Conservation (phyloP, 192 early-diverging fungal genomes). For the Phycomyces blakesleeanus region DNA sequence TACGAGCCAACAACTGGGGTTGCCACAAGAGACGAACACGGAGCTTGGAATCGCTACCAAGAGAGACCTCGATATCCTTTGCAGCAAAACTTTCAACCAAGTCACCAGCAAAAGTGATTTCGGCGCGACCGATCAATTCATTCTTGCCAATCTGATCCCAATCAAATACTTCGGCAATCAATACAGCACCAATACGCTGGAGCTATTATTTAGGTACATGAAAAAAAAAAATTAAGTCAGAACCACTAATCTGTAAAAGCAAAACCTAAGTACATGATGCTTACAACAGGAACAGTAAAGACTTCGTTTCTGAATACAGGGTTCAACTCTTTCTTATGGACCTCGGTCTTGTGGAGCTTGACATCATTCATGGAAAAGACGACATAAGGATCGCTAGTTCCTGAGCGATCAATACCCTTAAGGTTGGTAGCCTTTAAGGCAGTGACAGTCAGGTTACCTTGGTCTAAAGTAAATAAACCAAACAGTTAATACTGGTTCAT, state of each 20-base stretch:
- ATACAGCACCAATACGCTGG: slow-evolving; percentile 48
- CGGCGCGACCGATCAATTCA: slow-evolving; percentile 52
- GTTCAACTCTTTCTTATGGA: slow-evolving; percentile 68
- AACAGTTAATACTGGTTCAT: no score
- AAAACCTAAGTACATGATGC: no score
- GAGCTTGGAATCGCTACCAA: slow-evolving; percentile 3
- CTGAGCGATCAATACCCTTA: slow-evolving; percentile 67
- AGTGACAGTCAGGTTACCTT: slow-evolving; percentile 62
- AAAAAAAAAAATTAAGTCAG: no score
- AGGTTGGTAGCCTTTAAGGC: slow-evolving; percentile 55
- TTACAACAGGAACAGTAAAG: slow-evolving; percentile 53
- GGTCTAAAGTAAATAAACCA: slow-evolving; percentile 32
- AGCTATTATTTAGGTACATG: not conserved
- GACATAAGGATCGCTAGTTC: slow-evolving; percentile 71
- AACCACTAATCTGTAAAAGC: no score
- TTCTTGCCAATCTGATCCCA: slow-evolving; percentile 73
- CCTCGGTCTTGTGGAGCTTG: slow-evolving; percentile 65
- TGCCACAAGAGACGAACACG: slow-evolving; percentile 58
- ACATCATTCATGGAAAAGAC: slow-evolving; percentile 61
- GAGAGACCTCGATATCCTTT: slow-evolving; percentile 12
- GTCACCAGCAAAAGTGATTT: slow-evolving; percentile 45
- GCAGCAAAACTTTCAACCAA: slow-evolving; percentile 27
- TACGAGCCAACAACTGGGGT: slow-evolving; percentile 43
- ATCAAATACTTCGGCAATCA: slow-evolving; percentile 68
- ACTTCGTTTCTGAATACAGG: slow-evolving; percentile 67